A percentile compares a stretch with the other conserved stretches of the same genome.
These are phyloP conservation scores for Picea abies DNA, from an alignment of 83 land plant species.

Conservation along the genomic window DNA sequence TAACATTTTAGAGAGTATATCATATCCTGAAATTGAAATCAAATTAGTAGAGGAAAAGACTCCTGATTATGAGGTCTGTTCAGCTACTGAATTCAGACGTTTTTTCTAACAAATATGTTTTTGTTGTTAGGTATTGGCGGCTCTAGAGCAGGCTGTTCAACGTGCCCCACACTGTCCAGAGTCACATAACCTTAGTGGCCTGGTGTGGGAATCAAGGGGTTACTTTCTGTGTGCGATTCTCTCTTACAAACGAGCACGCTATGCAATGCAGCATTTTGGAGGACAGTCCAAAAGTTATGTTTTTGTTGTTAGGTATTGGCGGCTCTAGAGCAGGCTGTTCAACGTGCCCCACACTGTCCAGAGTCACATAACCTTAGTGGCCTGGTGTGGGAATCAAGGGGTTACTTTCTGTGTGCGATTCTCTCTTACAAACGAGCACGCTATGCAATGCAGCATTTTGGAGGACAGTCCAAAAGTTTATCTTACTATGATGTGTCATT, in stretches of 20 bases:
- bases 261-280: conserved; percentile 22
- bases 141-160: conserved; percentile 60
- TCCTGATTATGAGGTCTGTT: not conserved
- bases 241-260: conserved; percentile 53
- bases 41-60: not conserved
- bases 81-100: not conserved
- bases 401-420: conserved; percentile 49
- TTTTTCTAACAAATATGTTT: not conserved
- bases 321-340: conserved; percentile 62
- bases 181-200: conserved; percentile 61
- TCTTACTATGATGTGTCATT: conserved; percentile 34
- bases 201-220: conserved; percentile 49
- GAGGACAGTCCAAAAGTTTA: conserved; percentile 15
- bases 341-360: conserved; percentile 50
- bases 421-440: conserved; percentile 52
- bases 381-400: conserved; percentile 50
- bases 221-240: conserved; percentile 51
- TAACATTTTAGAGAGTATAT: not conserved
- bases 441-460: conserved; percentile 25
- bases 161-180: conserved; percentile 59
- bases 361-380: conserved; percentile 71
- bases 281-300: not conserved
- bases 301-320: conserved; percentile 46
- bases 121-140: conserved; percentile 50
- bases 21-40: not conserved